Evolutionary conservation across 2,329 filamentous ascomycete genomes (phyloP).

Genomic region (Fusarium vanettenii): DNA sequence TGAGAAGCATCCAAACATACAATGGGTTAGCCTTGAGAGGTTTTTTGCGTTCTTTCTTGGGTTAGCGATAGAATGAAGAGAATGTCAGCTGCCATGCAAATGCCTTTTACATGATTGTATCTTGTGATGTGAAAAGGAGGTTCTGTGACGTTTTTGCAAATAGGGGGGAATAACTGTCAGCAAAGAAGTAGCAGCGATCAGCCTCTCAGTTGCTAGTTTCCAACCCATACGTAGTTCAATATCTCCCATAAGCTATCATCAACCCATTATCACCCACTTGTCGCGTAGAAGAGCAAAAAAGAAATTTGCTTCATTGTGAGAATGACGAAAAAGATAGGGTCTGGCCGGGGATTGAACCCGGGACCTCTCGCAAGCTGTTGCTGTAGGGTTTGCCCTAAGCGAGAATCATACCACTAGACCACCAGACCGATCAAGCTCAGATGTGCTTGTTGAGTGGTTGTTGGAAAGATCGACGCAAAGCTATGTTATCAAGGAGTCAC

Average conservation of each 20-base stretch:
- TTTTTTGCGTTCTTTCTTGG: slow-evolving; percentile 9
- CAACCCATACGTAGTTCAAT: not conserved
- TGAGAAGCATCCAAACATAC: not conserved
- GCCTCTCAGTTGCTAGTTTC: not conserved
- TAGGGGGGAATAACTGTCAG: not conserved
- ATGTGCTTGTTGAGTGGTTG: not conserved
- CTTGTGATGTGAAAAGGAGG: not conserved
- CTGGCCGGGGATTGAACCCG: slow-evolving; percentile 60
- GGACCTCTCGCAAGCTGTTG: slow-evolving; percentile 55
- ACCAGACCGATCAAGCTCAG: not conserved
- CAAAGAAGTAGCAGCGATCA: not conserved
- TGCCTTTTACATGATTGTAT: not conserved
- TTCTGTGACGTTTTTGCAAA: not conserved
- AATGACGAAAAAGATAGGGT: slow-evolving; percentile 41
- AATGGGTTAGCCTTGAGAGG: not conserved
- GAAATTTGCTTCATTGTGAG: not conserved
- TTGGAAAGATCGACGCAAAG: not conserved
- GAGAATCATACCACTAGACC: not conserved
- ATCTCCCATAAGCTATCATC: not conserved
- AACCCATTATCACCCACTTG: too few species aligned
- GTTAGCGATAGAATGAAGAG: slow-evolving; percentile 24
- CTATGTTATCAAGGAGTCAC: not conserved
- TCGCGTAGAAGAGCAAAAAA: not conserved
- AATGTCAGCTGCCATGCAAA: slow-evolving; percentile 1
- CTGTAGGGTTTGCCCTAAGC: not conserved